These are phyloP conservation scores for Prunus yedoensis DNA, from an alignment of 331 rosid genomes.

Conservation along the genomic window DNA sequence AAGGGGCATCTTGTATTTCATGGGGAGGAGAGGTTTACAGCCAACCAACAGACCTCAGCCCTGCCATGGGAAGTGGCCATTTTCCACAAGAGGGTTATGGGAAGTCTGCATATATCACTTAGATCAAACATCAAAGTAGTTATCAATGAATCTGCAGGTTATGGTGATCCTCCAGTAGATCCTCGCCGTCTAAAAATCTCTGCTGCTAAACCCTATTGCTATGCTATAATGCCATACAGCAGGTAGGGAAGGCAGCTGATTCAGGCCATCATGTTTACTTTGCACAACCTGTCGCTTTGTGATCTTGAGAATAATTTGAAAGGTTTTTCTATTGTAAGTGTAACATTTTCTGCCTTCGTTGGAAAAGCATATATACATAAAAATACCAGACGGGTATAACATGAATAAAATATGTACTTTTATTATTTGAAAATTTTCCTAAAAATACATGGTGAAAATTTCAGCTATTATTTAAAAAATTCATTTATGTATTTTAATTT, in stretches of 20 bases:
- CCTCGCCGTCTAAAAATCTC: too few species aligned
- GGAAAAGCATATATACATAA: too few species aligned
- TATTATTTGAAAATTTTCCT: too few species aligned
- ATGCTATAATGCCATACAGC: not conserved
- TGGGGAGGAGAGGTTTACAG: too few species aligned
- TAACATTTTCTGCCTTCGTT: too few species aligned
- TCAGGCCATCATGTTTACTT: not conserved
- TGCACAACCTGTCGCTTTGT: too few species aligned
- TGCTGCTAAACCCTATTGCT: constrained; percentile 2
- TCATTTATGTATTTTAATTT: too few species aligned
- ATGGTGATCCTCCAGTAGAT: not conserved
- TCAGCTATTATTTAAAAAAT: too few species aligned
- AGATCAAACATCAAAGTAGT: constrained; percentile 17
- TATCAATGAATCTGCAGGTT: not conserved
- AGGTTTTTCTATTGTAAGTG: not conserved
- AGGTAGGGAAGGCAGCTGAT: not conserved
- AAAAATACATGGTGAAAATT: too few species aligned
- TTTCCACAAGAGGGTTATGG: constrained; percentile 23
- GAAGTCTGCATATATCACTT: constrained; percentile 17
- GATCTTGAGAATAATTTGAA: not conserved
- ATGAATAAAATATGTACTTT: too few species aligned
- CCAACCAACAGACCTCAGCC: not conserved
- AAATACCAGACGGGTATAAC: too few species aligned
- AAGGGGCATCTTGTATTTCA: too few species aligned
- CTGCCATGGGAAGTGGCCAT: constrained; percentile 30